Percentiles rank a stretch among this genome's conserved stretches.
Evolutionary conservation across 306 rosid species (phyloP).

Genomic region (Vigna angularis): DNA sequence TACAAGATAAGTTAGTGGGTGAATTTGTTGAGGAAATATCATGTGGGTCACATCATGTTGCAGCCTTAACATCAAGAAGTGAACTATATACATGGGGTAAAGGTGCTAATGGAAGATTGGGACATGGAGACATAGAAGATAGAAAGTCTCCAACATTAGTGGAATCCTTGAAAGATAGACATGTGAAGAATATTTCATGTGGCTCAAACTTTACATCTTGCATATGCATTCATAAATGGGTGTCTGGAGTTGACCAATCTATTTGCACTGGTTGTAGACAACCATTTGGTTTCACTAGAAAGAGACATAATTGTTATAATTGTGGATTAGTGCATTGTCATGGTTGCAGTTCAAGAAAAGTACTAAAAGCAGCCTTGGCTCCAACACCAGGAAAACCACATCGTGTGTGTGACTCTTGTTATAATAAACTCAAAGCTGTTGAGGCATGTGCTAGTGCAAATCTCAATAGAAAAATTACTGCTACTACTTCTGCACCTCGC

Average conservation of each 20-base stretch:
- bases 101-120: constrained; percentile 93
- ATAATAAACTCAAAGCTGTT: constrained; percentile 73
- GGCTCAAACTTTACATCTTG: constrained; percentile 91
- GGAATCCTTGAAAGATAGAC: constrained; percentile 87
- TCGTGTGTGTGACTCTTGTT: constrained; percentile 96
- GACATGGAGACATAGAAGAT: constrained; percentile 83
- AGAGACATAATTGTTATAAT: constrained; percentile 92
- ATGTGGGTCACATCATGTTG: constrained; percentile 87
- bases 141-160: constrained; percentile 75
- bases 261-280: constrained; percentile 91
- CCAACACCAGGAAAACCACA: constrained; percentile 98
- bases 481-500: constrained; percentile 41
- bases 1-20: constrained; percentile 86
- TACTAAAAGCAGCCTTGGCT: constrained; percentile 88
- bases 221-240: constrained; percentile 95
- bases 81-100: constrained; percentile 94
- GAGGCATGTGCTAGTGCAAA: constrained; percentile 52
- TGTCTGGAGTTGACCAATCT: constrained; percentile 96
- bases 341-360: constrained; percentile 91
- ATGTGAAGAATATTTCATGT: constrained; percentile 85
- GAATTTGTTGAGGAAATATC: constrained; percentile 95
- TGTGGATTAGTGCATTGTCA: constrained; percentile 97
- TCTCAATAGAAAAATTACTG: constrained; percentile 55
- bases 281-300: constrained; percentile 93
- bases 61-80: constrained; percentile 90